Base-by-base conservation (phyloP, 163 green algal genomes). In the Chlorella variabilis region DNA sequence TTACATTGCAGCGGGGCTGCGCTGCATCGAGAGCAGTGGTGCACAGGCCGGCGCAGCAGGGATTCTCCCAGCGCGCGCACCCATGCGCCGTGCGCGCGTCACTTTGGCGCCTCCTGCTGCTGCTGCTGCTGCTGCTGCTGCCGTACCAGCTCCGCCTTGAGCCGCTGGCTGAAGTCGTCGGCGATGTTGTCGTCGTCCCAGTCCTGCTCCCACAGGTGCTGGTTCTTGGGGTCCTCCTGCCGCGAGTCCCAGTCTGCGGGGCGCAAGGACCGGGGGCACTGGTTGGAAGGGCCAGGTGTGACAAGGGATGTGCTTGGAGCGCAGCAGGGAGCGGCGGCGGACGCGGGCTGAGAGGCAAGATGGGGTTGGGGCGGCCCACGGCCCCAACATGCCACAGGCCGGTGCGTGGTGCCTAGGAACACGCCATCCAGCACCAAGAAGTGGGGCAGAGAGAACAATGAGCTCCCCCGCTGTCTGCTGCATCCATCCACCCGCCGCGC, bases 151-250 rank as follows among this genome's bases (percentile, higher is more conserved):
- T 86, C 82, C 33, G 38, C 79, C 33, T 83, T 83, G 54, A 92
- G 82, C n/a, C 79, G 78, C 62, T 86, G 65, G 31, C 77, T 70
- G 69, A 92, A 92, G 58, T 89, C 83, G 48, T 92, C 87, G 20
- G 75, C 42, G 6, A 87, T 51, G n/a, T 75, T 73, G 58, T 90
- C 87, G 38, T 92, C 87, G 58, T 92, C 89, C 89, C 89, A 92
- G 74, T 91, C 85, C 38, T 76, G 68, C 69, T 92, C 89, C 89
- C 89, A 92, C 36, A 92, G 77, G n/a, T 85, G 33, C n/a, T 78
- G 33, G 38, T 85, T 80, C 6, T 73, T 20, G 4, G 84, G 81
- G 33, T 88, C 80, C 54, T 91, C 85, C 4, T 86, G 31, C 29
- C 62, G 68, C 18, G 62, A 61, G 25, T 85, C 75, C 89, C 89